Evolutionary conservation across 2,329 filamentous ascomycete species (phyloP).

Genomic region (Aureobasidium pullulans): DNA sequence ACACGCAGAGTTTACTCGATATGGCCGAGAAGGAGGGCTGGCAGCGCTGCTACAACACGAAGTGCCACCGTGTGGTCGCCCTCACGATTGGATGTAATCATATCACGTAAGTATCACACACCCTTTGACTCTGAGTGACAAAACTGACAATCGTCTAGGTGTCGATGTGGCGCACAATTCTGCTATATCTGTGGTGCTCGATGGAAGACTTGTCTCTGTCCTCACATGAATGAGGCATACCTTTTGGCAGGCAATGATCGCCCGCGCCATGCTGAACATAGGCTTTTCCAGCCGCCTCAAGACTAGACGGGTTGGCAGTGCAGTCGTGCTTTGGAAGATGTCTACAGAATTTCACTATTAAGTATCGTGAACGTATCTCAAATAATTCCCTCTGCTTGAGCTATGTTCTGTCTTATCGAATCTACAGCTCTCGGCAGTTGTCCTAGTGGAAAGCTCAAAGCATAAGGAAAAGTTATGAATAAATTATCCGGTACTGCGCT

Average conservation of each 20-base stretch:
- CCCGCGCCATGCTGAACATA: neutral
- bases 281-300: neutral
- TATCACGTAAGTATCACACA: neutral
- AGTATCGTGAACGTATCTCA: too few species aligned
- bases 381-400: too few species aligned
- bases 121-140: too few species aligned
- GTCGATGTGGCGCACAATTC: neutral
- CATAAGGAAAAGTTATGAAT: too few species aligned
- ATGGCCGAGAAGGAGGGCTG: neutral
- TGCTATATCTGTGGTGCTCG: neutral
- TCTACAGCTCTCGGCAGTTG: too few species aligned
- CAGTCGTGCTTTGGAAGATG: too few species aligned
- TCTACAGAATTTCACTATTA: too few species aligned
- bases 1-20: neutral
- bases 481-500: too few species aligned
- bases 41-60: neutral
- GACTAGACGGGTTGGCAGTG: neutral
- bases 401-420: too few species aligned
- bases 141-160: neutral
- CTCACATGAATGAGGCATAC: neutral
- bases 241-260: neutral
- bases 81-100: neutral
- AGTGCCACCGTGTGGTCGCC: neutral
- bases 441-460: too few species aligned
- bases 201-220: neutral